Evolutionary conservation across 176 grass and related monocot genomes (phyloP).

Genomic region (Tillandsia leiboldiana): DNA sequence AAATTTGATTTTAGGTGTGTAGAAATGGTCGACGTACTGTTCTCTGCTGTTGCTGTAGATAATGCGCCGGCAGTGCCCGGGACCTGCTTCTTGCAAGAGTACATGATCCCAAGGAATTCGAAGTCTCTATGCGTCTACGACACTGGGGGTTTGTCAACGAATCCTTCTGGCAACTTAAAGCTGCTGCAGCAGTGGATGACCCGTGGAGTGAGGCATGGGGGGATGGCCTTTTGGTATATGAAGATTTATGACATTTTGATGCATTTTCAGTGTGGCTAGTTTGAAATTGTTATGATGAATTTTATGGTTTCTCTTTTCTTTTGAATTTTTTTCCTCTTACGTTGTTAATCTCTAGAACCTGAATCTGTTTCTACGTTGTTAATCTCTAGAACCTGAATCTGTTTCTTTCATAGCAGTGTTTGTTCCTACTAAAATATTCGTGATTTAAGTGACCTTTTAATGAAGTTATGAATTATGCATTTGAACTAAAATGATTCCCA

Average conservation of each 20-base stretch:
- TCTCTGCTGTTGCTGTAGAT: slow-evolving; percentile 25
- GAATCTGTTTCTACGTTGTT: no score
- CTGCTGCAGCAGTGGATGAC: slow-evolving; percentile 53
- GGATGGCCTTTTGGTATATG: slow-evolving; percentile 49
- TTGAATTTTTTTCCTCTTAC: no score
- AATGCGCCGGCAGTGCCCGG: slow-evolving; percentile 30
- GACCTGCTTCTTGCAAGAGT: slow-evolving; percentile 41
- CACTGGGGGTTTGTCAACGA: slow-evolving; percentile 38
- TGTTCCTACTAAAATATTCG: no score
- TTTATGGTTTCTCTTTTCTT: slow-evolving; percentile 2
- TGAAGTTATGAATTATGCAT: no score
- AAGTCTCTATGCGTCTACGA: slow-evolving; percentile 70
- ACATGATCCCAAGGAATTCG: slow-evolving; percentile 55
- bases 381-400: no score
- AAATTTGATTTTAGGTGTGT: slow-evolving; percentile 7
- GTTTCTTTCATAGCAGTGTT: no score
- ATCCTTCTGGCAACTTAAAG: slow-evolving; percentile 33
- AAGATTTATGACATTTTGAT: neutral
- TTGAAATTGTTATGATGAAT: slow-evolving; percentile 10
- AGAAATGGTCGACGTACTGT: slow-evolving; percentile 17
- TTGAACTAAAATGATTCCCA: neutral
- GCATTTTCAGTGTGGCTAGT: neutral
- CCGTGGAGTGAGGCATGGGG: slow-evolving; percentile 49
- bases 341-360: no score
- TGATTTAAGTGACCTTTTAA: no score